phyloP scores from a whole-genome alignment of 2,329 filamentous ascomycete species.

The Ophiostoma sp. region DNA sequence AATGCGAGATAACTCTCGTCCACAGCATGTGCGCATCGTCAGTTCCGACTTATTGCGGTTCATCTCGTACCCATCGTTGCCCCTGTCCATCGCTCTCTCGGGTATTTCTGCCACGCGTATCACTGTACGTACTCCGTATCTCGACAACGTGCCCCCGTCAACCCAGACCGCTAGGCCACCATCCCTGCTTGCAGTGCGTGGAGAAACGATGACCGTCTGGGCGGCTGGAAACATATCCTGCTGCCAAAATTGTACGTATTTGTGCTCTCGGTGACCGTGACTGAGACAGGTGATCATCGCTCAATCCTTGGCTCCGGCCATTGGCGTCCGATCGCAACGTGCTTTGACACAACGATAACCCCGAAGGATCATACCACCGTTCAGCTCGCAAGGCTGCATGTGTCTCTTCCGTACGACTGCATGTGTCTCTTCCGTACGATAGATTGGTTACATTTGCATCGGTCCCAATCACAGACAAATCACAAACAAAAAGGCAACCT shows the following conservation, averaged over 20 bases:
- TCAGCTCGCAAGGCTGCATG: not conserved
- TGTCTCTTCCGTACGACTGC: not conserved
- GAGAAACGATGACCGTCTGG: not conserved
- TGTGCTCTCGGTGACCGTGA: not conserved
- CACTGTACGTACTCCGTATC: not conserved
- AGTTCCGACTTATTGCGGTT: not conserved
- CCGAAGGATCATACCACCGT: not conserved
- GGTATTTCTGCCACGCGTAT: not conserved
- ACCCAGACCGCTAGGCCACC: not conserved
- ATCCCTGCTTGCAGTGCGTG: not conserved
- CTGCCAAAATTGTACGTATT: not conserved
- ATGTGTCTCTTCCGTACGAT: not conserved
- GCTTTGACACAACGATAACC: not conserved
- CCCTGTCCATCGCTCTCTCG: not conserved
- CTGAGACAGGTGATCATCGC: not conserved
- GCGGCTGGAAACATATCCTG: not conserved
- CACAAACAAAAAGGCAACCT: no score
- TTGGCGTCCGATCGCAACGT: not conserved
- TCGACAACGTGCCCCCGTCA: not conserved
- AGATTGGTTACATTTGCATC: not conserved
- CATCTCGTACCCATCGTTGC: not conserved
- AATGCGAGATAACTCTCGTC: not conserved
- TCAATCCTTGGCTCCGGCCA: not conserved
- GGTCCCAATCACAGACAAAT: no score
- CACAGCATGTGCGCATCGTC: not conserved